Base-by-base conservation (phyloP, 768 basidiomycete genomes). In the Psilocybe azurescens region DNA sequence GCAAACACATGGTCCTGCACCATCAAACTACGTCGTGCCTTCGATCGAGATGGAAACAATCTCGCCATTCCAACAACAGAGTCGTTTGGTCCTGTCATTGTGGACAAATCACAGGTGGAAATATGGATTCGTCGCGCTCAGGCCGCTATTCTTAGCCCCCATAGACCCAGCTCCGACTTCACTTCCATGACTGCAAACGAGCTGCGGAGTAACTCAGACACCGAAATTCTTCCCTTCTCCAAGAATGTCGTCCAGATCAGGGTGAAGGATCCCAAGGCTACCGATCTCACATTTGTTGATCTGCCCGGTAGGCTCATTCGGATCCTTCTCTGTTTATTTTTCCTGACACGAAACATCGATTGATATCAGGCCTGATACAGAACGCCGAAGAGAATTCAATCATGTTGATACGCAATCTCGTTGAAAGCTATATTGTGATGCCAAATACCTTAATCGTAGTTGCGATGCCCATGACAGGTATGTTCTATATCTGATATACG, bases 391-490 rank as follows among this genome's bases (percentile, higher is more conserved):
- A 44, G 13, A 11, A 6, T 14, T 14, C n/a, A 13, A 77, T 85
- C 18, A 71, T 77, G 0, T 70, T 87, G 5, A 82, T 91, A 20
- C 73, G 74, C 32, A 58, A 77, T 20, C 73, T 91, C 4, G 86
- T 84, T 0, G 78, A 77, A 36, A 67, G 70, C 2, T 78, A 86
- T 54, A 86, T 89, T 63, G 54, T 47, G 5, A 73, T 73, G n/a
- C 62, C 73, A 7, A 87, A 88, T 52, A 85, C 86, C 0, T 69
- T 92, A 10, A 86, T 91, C 56, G 78, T 92, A 1, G 81, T 90
- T 0, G 83, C 87, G 0, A 83, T 90, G 56, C 88, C 90, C 0
- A 87, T 89, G 80, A 83, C 76, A 53, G 88, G 89, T 87, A 18
- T 52, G 24, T 29, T 38, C 20, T 28, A 1, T 0, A 36, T 54